Evolutionary conservation across 305 asterid species (phyloP).

Genomic region (Solanum hybrid): DNA sequence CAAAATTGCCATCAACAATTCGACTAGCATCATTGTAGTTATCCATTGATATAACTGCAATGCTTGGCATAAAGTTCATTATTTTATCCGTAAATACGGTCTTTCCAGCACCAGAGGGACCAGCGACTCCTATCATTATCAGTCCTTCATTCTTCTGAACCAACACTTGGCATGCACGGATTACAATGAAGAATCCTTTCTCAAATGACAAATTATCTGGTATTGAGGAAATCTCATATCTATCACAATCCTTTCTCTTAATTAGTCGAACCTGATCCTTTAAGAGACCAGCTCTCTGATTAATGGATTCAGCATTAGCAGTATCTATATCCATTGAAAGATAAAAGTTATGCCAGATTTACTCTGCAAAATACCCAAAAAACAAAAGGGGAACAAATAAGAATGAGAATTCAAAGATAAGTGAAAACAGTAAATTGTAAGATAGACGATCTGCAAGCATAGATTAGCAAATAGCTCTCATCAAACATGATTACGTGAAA

Average conservation of each 20-base stretch:
- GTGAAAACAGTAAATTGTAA: not conserved
- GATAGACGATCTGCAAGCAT: not conserved
- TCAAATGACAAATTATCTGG: slow-evolving; percentile 81
- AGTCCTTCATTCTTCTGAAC: slow-evolving; percentile 86
- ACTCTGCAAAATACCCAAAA: not conserved
- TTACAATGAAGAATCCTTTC: slow-evolving; percentile 90
- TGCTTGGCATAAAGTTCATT: slow-evolving; percentile 80
- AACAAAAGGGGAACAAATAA: not conserved
- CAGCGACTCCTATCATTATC: slow-evolving; percentile 77
- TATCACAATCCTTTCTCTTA: slow-evolving; percentile 69
- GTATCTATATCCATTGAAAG: slow-evolving; percentile 42
- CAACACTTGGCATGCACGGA: slow-evolving; percentile 86
- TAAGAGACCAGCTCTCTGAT: slow-evolving; percentile 62
- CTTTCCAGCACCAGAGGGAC: slow-evolving; percentile 99
- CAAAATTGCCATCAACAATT: slow-evolving; percentile 88
- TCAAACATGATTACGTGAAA: not conserved
- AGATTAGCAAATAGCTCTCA: not conserved
- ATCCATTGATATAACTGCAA: slow-evolving; percentile 97
- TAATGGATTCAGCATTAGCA: slow-evolving; percentile 33
- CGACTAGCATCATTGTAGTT: slow-evolving; percentile 96
- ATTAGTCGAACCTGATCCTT: slow-evolving; percentile 88
- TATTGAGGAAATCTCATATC: slow-evolving; percentile 69
- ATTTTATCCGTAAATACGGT: slow-evolving; percentile 89
- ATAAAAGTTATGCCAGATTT: slow-evolving; percentile 17
- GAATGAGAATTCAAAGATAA: not conserved